phyloP scores from a whole-genome alignment of 768 basidiomycete genomes.

The Russula sp. region DNA sequence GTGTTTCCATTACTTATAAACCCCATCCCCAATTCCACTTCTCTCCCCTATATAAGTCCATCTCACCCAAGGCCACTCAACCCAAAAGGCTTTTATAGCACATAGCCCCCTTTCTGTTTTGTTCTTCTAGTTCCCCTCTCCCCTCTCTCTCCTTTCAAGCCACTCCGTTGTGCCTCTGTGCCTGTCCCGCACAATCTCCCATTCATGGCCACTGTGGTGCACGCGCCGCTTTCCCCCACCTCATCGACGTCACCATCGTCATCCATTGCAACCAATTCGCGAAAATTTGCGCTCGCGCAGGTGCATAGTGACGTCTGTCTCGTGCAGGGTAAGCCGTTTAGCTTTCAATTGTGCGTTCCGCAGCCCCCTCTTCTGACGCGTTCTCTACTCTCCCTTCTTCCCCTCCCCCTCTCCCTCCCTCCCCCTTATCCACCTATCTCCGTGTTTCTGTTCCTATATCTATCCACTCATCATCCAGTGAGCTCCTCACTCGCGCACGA shows the following conservation, averaged over 20 bases:
- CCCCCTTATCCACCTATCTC: no score
- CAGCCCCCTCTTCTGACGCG: background rate
- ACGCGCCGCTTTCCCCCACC: conserved; percentile 2
- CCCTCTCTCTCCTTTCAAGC: background rate
- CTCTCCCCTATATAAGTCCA: background rate
- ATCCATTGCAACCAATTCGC: background rate
- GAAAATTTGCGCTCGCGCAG: conserved; percentile 22
- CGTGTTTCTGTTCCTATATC: background rate
- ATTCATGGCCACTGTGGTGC: conserved; percentile 7
- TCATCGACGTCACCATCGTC: conserved; percentile 2
- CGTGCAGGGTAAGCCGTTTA: conserved; percentile 20
- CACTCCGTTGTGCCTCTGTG: no score
- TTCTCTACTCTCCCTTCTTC: background rate
- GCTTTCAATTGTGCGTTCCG: background rate
- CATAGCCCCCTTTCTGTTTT: background rate
- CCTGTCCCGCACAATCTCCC: background rate
- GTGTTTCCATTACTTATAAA: no score
- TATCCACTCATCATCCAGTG: background rate
- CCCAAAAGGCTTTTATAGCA: background rate
- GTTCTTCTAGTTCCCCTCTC: background rate
- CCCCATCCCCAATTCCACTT: background rate
- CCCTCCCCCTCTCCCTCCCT: no score
- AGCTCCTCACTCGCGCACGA: conserved; percentile 12
- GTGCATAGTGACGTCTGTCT: conserved; percentile 22
- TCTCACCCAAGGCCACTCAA: background rate